Evolutionary conservation across 805 yeast genomes (phyloP).

Genomic region (Ogataea paradorogensis): DNA sequence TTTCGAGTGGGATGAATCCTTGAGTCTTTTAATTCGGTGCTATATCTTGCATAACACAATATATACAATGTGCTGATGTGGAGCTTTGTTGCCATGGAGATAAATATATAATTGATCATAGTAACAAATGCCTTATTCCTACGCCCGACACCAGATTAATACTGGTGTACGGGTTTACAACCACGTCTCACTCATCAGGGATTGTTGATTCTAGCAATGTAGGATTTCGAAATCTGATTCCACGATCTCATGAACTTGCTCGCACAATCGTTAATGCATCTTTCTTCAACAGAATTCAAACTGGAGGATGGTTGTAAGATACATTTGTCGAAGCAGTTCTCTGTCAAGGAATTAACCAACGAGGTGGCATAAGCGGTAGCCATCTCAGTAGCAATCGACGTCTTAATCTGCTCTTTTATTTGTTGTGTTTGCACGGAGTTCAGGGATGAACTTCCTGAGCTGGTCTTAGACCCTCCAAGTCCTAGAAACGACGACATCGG

Average conservation of each 20-base stretch:
- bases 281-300: constrained; percentile 50
- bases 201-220: constrained; percentile 60
- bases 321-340: constrained; percentile 83
- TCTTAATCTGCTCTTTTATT: constrained; percentile 61
- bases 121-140: too few species aligned
- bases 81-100: too few species aligned
- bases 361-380: constrained; percentile 92
- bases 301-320: constrained; percentile 56
- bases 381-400: constrained; percentile 73
- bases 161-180: not conserved
- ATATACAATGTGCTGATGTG: too few species aligned
- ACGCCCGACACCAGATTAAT: too few species aligned
- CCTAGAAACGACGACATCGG: constrained; percentile 33
- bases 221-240: constrained; percentile 78
- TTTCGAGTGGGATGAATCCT: too few species aligned
- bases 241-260: constrained; percentile 89
- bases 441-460: constrained; percentile 11
- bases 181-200: constrained; percentile 4
- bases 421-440: constrained; percentile 35
- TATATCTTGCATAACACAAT: too few species aligned
- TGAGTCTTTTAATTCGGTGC: too few species aligned
- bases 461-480: constrained; percentile 24
- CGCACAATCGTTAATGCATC: constrained; percentile 74
- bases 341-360: constrained; percentile 78
- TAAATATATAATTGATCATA: too few species aligned